Percentiles rank a stretch among this genome's conserved stretches.
phyloP scores from a whole-genome alignment of 441 rosid species.

The Pelargonium fulgidum region DNA sequence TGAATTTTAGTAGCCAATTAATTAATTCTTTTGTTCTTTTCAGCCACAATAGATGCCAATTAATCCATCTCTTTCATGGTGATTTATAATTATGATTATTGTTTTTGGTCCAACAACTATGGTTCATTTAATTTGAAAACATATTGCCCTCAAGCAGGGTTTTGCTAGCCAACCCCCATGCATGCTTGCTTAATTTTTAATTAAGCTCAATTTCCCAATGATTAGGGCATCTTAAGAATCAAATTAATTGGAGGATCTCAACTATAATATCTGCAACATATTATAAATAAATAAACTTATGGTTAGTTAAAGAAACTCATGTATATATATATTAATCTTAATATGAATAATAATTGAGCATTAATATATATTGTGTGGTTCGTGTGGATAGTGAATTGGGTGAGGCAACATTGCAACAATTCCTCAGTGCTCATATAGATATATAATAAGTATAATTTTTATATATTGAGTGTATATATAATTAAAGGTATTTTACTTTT shows the following conservation, averaged over 20 bases:
- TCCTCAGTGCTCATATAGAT: background rate
- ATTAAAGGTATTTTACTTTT: background rate
- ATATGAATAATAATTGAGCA: background rate
- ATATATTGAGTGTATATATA: background rate
- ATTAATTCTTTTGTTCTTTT: constrained; percentile 5
- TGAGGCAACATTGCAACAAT: background rate
- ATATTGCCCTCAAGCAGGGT: constrained; percentile 10
- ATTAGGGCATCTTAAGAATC: constrained; percentile 19
- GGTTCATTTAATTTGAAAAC: constrained; percentile 6
- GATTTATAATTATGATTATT: background rate
- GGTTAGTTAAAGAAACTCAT: background rate
- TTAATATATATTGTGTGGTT: background rate
- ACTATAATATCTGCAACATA: constrained; percentile 6
- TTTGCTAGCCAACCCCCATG: constrained; percentile 25
- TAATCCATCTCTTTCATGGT: constrained; percentile 20
- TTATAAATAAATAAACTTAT: background rate
- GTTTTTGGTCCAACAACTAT: constrained; percentile 19
- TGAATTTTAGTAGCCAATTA: background rate
- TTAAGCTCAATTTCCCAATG: constrained; percentile 24
- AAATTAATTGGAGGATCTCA: constrained; percentile 21
- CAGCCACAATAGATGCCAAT: constrained; percentile 6
- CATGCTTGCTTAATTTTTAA: constrained; percentile 18
- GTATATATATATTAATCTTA: background rate
- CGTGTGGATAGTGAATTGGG: background rate
- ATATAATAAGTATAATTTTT: background rate